phyloP scores from a whole-genome alignment of 179 eudicot genomes.

The Patellifolia procumbens region DNA sequence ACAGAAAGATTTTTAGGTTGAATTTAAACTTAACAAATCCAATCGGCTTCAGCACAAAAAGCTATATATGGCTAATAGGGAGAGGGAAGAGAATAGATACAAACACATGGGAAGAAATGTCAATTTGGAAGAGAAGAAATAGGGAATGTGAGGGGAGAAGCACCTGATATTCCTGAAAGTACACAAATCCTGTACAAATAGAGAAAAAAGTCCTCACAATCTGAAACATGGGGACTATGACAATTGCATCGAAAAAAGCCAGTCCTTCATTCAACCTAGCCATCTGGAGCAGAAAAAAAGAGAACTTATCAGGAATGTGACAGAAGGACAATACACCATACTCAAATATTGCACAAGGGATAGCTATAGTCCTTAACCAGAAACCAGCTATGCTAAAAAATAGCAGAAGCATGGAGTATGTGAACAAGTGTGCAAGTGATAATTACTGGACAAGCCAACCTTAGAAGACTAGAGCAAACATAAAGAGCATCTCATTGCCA shows the following conservation, averaged over 20 bases:
- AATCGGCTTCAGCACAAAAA: background rate
- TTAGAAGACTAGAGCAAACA: slow-evolving; percentile 62
- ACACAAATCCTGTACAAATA: slow-evolving; percentile 96
- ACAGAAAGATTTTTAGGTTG: background rate
- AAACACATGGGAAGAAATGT: background rate
- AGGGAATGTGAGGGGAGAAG: slow-evolving; percentile 18
- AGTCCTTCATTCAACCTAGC: slow-evolving; percentile 91
- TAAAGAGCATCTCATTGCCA: background rate
- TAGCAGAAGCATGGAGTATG: slow-evolving; percentile 82
- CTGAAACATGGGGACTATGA: slow-evolving; percentile 93
- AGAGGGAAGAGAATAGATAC: background rate
- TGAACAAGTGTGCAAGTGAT: slow-evolving; percentile 87
- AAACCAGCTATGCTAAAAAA: slow-evolving; percentile 96
- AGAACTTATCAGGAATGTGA: slow-evolving; percentile 3
- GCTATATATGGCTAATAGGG: background rate
- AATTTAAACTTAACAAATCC: background rate
- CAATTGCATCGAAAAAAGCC: slow-evolving; percentile 83
- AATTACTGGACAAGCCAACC: slow-evolving; percentile 86
- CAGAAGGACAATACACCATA: background rate
- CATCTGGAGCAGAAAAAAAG: slow-evolving; percentile 47
- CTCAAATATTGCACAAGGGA: background rate
- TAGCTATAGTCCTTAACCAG: slow-evolving; percentile 57
- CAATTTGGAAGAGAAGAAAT: background rate
- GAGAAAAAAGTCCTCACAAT: slow-evolving; percentile 97
- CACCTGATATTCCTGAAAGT: slow-evolving; percentile 98